phyloP scores from a whole-genome alignment of 83 land plant species.

The Thuja plicata region DNA sequence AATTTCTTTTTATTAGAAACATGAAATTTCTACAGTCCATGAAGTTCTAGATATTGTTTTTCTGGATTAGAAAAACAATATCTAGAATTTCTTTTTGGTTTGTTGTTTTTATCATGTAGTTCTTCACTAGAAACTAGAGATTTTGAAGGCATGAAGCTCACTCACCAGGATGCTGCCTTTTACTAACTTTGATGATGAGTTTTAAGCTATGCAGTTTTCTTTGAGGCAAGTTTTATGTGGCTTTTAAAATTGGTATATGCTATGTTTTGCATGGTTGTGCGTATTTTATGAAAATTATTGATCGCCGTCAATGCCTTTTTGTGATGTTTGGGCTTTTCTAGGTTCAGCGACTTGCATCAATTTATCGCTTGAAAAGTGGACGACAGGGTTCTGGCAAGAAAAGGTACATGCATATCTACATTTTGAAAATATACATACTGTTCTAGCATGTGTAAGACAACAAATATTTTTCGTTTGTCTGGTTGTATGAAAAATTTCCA shows the following conservation, averaged over 20 bases:
- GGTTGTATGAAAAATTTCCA: background rate
- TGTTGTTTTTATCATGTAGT: background rate
- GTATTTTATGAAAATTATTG: background rate
- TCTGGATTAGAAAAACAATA: too few relatives aligned
- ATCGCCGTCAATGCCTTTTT: background rate
- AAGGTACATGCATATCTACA: slow-evolving; percentile 32
- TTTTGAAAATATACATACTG: background rate
- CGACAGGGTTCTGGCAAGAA: slow-evolving; percentile 70
- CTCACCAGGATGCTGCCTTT: background rate
- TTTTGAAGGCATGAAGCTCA: background rate
- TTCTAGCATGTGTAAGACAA: background rate
- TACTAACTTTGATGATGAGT: background rate
- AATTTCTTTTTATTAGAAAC: background rate
- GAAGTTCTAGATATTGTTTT: too few relatives aligned
- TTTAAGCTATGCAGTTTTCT: background rate
- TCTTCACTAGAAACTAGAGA: background rate
- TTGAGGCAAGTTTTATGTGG: background rate
- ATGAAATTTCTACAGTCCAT: too few relatives aligned
- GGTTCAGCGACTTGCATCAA: slow-evolving; percentile 59
- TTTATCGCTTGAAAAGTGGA: slow-evolving; percentile 56
- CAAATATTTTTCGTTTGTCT: background rate
- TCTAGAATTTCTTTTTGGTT: too few relatives aligned
- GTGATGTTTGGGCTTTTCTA: slow-evolving; percentile 15
- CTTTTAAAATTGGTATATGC: background rate
- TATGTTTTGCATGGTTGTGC: background rate